Percentiles rank a stretch among this genome's conserved stretches.
phyloP scores from a whole-genome alignment of 768 basidiomycete genomes.

The Phylloporus sp. region DNA sequence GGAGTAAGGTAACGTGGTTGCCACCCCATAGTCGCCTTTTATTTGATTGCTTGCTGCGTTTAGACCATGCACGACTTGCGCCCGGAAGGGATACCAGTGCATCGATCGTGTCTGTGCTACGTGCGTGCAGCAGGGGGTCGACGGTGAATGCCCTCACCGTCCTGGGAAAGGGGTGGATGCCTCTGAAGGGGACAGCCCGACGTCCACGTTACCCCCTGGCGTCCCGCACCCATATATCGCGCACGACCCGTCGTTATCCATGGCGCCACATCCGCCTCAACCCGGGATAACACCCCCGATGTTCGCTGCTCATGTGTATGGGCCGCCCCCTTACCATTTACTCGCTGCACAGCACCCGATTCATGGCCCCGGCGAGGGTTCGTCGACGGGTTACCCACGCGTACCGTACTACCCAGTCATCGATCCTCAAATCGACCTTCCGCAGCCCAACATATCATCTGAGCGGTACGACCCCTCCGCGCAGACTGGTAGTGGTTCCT shows the following conservation, averaged over 20 bases:
- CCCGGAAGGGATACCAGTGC: constrained; percentile 48
- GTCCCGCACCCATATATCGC: constrained; percentile 14
- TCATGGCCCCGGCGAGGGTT: constrained; percentile 21
- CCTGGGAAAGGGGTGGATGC: constrained; percentile 17
- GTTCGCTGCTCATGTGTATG: constrained; percentile 27
- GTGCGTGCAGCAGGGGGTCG: constrained; percentile 42
- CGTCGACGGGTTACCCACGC: constrained; percentile 23
- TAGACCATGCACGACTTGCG: constrained; percentile 49
- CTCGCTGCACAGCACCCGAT: constrained; percentile 19
- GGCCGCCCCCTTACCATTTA: constrained; percentile 27
- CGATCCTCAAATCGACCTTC: constrained; percentile 34
- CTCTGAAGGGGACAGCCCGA: constrained; percentile 28
- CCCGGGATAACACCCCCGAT: constrained; percentile 13
- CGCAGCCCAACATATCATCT: constrained; percentile 31
- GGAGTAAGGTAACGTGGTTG: constrained; percentile 42
- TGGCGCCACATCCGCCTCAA: constrained; percentile 17
- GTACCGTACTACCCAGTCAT: constrained; percentile 37
- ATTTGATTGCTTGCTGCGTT: constrained; percentile 7
- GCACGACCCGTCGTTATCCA: constrained; percentile 7
- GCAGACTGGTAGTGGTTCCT: constrained; percentile 10
- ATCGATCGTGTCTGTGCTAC: constrained; percentile 43
- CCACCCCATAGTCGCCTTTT: background rate
- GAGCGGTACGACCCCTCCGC: constrained; percentile 29
- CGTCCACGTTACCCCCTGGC: background rate
- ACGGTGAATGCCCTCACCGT: constrained; percentile 44